These are phyloP conservation scores for Cantharellus anzutake DNA, from an alignment of 768 basidiomycete genomes.

Conservation along the genomic window DNA sequence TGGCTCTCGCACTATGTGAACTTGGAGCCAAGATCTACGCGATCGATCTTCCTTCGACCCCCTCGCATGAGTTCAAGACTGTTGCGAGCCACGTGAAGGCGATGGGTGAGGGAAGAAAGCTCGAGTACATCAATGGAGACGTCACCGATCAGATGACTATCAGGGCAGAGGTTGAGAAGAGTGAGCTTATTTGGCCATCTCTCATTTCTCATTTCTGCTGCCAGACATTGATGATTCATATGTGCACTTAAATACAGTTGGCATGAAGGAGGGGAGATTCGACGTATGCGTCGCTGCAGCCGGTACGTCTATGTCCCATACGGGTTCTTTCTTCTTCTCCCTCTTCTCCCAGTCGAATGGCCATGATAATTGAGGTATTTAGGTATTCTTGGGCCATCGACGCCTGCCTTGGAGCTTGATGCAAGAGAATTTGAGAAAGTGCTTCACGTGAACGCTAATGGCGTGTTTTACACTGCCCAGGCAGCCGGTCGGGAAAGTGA, in stretches of 20 bases:
- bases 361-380: conserved; percentile 17
- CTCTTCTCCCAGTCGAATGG: background rate
- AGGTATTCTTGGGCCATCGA: conserved; percentile 44
- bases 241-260: conserved; percentile 17
- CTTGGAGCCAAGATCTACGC: conserved; percentile 34
- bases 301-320: background rate
- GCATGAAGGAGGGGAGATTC: conserved; percentile 45
- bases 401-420: conserved; percentile 32
- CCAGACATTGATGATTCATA: background rate
- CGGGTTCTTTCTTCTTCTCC: background rate
- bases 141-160: conserved; percentile 42
- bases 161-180: conserved; percentile 36
- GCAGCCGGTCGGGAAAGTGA: conserved; percentile 33
- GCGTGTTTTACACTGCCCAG: conserved; percentile 41
- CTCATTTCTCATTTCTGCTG: conserved; percentile 30
- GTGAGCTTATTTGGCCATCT: background rate
- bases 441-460: conserved; percentile 43
- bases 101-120: conserved; percentile 21
- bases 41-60: conserved; percentile 9
- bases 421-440: conserved; percentile 47
- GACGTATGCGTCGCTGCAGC: conserved; percentile 67
- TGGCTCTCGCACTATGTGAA: conserved; percentile 77
- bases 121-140: conserved; percentile 46
- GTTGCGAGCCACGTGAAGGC: conserved; percentile 25
- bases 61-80: conserved; percentile 11